Conservation (phyloP, 176 grass and related monocot genomes). For the Canna indica region DNA sequence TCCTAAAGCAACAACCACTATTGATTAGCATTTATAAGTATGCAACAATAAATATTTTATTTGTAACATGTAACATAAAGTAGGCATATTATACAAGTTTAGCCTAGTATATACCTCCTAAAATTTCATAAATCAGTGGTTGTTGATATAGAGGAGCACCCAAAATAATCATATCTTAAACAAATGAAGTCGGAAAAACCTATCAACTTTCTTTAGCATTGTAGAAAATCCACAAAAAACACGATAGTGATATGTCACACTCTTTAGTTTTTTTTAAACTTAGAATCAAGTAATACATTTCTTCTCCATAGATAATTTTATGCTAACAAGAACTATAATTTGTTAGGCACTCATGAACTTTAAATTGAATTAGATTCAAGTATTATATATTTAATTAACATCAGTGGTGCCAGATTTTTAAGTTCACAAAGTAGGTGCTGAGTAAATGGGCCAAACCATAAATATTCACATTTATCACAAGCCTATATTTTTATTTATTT, state of each 20-base stretch:
- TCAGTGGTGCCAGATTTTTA: neutral
- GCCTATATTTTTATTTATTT: no score
- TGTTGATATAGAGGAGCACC: neutral
- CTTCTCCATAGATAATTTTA: neutral
- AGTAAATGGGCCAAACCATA: no score
- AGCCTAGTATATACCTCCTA: neutral
- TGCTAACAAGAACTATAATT: neutral
- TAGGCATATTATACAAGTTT: neutral
- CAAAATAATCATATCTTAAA: neutral
- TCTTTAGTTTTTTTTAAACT: no score
- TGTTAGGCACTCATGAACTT: neutral
- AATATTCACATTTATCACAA: no score
- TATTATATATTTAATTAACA: neutral
- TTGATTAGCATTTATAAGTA: neutral
- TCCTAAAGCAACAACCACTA: conserved; percentile 36
- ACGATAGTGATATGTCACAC: neutral
- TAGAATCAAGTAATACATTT: no score
- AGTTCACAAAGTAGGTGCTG: neutral
- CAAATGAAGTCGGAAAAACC: neutral
- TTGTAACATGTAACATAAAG: neutral
- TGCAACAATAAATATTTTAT: neutral
- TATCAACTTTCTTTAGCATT: neutral
- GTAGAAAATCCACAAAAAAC: no score
- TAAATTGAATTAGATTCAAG: neutral
- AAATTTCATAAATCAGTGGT: neutral